Evolutionary conservation across 257 asterid genomes (phyloP), one percentile per base, ranked within the genome.

Genomic region (Solanum peruvianum): DNA sequence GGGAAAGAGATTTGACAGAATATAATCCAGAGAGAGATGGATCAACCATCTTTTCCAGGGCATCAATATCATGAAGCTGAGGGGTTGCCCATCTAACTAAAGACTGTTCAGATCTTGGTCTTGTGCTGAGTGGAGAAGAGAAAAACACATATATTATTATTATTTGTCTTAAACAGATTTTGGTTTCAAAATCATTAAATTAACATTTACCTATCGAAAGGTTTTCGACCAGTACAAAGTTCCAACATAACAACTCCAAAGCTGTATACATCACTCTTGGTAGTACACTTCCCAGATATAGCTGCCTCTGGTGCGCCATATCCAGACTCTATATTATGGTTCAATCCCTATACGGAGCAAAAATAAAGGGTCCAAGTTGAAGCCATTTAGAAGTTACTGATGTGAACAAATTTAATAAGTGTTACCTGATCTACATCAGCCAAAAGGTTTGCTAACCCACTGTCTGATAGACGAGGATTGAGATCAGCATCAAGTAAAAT

Each of bases 81-180:
- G 99, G 99, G 9, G 99, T 93, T 1, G 98, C 98, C 99, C 99
- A 97, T 56, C 98, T 94, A 75, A 97, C 99, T 89, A 97, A 89
- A 62, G 96, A 96, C 87, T 97, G 99, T 89, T 96, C 99, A 4
- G 95, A 73, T 90, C 98, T 94, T 44, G 95, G 87, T 93, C 96
- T 94, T 86, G 98, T 87, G 91, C 99, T 97, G 94, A 20, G 73
- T 33, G 49, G 70, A 56, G 84, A 67, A 62, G 64, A 56, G 84
- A 72, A 85, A 35, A 84, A 58, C 27, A 42, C 20, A 9, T 25
- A 3, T 1, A 39, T 4, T 18, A 33, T 71, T 45, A 44, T 47
- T 45, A 11, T 44, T 37, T 15, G 52, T 12, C 10, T 44, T 8
- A 70, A 45, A 47, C 83, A 47, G 44, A 85, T 62, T 62, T 82